These are phyloP conservation scores for Aspergillus heteromorphus DNA, from an alignment of 495 filamentous ascomycete genomes.

Conservation along the genomic window DNA sequence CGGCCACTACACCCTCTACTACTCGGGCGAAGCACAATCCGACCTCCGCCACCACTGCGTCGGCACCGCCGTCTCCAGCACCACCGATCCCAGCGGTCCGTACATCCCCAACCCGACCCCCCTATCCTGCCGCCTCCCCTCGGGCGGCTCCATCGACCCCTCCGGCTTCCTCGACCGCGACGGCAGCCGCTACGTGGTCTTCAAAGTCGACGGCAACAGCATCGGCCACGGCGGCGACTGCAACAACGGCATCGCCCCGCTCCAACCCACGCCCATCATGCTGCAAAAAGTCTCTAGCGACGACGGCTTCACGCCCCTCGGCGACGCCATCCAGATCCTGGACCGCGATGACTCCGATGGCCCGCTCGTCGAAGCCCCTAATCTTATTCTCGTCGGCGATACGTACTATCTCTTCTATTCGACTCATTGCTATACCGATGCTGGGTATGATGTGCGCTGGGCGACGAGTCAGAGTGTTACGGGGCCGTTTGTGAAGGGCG, in stretches of 20 bases:
- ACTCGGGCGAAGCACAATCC: conserved; percentile 41
- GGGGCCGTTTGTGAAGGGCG: conserved; percentile 46
- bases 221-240: conserved; percentile 54
- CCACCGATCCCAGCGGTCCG: conserved; percentile 37
- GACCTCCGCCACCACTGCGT: conserved; percentile 47
- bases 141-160: conserved; percentile 57
- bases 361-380: conserved; percentile 58
- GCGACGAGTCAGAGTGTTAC: conserved; percentile 41
- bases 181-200: conserved; percentile 52
- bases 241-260: conserved; percentile 49
- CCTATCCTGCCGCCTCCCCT: conserved; percentile 44
- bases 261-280: conserved; percentile 54
- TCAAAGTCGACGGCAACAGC: conserved; percentile 60
- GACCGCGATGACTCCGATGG: conserved; percentile 52
- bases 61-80: conserved; percentile 42
- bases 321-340: conserved; percentile 47
- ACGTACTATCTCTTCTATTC: conserved; percentile 60
- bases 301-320: conserved; percentile 49
- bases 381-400: conserved; percentile 38
- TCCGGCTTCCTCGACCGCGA: conserved; percentile 48
- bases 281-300: conserved; percentile 48
- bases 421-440: conserved; percentile 49
- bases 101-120: conserved; percentile 43
- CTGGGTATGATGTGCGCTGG: conserved; percentile 51
- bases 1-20: conserved; percentile 56